These are phyloP conservation scores for Domatiomyces catenatus DNA, from an alignment of 2,329 filamentous ascomycete species.

Conservation along the genomic window DNA sequence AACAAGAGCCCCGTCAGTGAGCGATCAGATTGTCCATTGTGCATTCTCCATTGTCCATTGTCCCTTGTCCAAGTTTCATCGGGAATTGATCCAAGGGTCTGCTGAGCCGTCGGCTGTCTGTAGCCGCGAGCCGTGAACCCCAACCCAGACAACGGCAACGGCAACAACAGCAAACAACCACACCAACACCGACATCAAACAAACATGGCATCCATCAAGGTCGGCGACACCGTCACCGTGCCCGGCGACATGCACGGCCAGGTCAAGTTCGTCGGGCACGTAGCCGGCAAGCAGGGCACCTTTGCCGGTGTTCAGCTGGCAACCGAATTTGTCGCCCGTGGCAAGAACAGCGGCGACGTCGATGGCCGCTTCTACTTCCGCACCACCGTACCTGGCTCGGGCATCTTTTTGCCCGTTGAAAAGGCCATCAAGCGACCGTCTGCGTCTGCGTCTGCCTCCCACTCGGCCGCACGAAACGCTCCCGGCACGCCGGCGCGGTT, in stretches of 20 bases:
- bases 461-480: conserved; percentile 7
- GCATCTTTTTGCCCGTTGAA: conserved; percentile 80
- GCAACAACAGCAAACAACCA: too few relatives aligned
- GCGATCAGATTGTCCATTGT: too few relatives aligned
- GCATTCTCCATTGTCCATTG: too few relatives aligned
- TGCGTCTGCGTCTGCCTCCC: too few relatives aligned
- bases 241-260: conserved; percentile 73
- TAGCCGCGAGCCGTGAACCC: too few relatives aligned
- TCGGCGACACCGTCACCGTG: conserved; percentile 17
- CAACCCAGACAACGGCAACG: too few relatives aligned
- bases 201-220: conserved; percentile 12
- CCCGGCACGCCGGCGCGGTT: conserved; percentile 41
- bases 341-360: conserved; percentile 93
- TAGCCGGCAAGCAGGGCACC: conserved; percentile 74
- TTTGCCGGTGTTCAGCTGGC: conserved; percentile 89
- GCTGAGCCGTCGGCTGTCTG: too few relatives aligned
- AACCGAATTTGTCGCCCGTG: conserved; percentile 61
- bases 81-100: too few relatives aligned
- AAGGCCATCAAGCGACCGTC: conserved; percentile 55
- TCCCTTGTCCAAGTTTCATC: too few relatives aligned
- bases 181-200: neutral
- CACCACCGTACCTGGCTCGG: conserved; percentile 61
- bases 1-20: too few relatives aligned
- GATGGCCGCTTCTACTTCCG: conserved; percentile 74
- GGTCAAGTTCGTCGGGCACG: conserved; percentile 74